Evolutionary conservation across 306 rosid species (phyloP), one percentile per base, ranked within the genome.

Genomic region (Morella rubra): DNA sequence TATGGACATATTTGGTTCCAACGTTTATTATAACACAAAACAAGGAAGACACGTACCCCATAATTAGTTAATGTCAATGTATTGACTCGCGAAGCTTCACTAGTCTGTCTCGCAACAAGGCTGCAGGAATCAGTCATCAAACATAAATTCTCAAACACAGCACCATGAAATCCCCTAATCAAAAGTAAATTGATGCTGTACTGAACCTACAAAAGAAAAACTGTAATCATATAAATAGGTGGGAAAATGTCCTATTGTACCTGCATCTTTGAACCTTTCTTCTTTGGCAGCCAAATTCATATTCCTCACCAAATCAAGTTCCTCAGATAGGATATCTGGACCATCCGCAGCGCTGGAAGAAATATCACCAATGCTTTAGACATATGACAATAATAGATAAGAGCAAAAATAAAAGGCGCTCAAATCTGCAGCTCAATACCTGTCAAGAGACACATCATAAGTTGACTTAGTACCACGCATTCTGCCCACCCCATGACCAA

Each of bases 231-330:
- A 37, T 4, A 44, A 72, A 51, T 24, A 60, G 9, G 12, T 24
- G 47, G 50, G 62, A 44, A 61, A 49, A 42, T 65, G 37, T 52
- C 70, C 53, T 46, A 16, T 40, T 49, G 49, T 85, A 88, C 98
- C 99, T 86, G 99, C 99, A 51, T 92, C 99, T 61, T 80, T 76
- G 83, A 91, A 96, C 81, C 93, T 89, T 87, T 96, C 99, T 81
- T 82, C 92, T 76, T 78, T 82, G 72, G 91, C 83, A 80, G 99
- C 98, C 56, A 81, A 67, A 70, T 87, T 81, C 83, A 96, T 87
- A 41, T 88, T 91, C 79, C 79, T 89, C 84, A 96, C 83, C 93
- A 95, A 83, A 84, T 76, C 76, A 61, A 96, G 89, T 81, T 96
- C 99, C 80, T 91, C 84, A 37, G 86, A 77, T 52, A 96, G 82